Percentiles rank a stretch among this genome's conserved stretches.
phyloP scores from a whole-genome alignment of 208 protist species.

The Dictyostelium gargantuum region DNA sequence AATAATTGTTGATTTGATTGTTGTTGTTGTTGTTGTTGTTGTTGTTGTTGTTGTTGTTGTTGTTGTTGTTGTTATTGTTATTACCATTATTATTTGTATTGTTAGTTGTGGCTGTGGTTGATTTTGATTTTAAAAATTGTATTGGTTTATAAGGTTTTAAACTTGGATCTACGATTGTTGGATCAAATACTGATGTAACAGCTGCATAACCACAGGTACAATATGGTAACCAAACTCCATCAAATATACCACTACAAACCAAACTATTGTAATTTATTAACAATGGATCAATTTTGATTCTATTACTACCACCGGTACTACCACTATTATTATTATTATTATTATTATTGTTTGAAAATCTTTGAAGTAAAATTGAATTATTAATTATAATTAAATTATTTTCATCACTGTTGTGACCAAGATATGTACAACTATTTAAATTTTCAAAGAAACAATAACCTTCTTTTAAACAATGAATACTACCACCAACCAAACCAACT shows the following conservation, averaged over 20 bases:
- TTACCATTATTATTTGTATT: neutral
- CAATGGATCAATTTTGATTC: neutral
- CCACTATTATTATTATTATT: too few relatives aligned
- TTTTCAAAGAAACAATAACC: neutral
- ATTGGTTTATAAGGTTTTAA: neutral
- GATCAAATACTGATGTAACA: neutral
- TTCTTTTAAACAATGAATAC: slow-evolving; percentile 9
- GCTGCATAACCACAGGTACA: neutral
- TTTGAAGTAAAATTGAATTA: neutral
- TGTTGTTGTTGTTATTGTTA: neutral
- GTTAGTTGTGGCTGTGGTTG: neutral
- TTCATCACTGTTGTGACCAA: neutral
- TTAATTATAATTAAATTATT: neutral
- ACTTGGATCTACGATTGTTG: neutral
- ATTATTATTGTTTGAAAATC: neutral
- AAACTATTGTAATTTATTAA: neutral
- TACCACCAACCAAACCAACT: neutral
- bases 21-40: neutral
- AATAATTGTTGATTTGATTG: too few relatives aligned
- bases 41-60: neutral
- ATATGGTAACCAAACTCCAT: neutral
- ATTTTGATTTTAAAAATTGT: neutral
- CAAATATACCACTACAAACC: neutral
- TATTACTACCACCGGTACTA: neutral
- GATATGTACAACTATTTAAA: neutral